Base-by-base conservation (phyloP, 495 filamentous ascomycete species). In the Astrothelium macrocarpum region DNA sequence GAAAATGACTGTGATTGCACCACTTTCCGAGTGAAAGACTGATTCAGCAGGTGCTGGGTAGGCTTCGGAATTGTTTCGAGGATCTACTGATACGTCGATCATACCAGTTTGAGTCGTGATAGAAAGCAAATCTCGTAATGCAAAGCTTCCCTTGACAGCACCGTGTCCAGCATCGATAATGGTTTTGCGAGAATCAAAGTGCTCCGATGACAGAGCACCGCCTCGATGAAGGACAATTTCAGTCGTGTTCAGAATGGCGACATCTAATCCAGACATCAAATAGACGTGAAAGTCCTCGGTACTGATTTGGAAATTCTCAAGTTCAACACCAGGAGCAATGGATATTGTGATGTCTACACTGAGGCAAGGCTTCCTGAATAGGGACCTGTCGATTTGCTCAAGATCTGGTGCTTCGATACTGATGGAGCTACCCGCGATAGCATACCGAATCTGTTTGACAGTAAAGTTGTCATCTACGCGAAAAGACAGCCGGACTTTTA, bases 61-160 rank as follows among this genome's bases (percentile, higher is more conserved):
- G 32, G 11, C 62, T 3, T 56, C 36, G 53, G 59, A 65, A 9
- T 59, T 66, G 31, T 67, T 60, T 42, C 67, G 60, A 12, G 72
- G 72, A 18, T 65, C 64, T 20, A 74, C 66, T 36, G 65, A 65
- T 32, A 73, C 61, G 28, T 65, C 67, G n/a, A 76, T 69, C 16
- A 64, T 65, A 32, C 73, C 73, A 28, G 59, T 64, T 25, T 62
- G 62, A 14, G 71, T 74, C 2, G 36, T 59, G 45, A 75, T 68
- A 14, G 65, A 65, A 16, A 75, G 67, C 1, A 71, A 60, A 61
- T 74, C 72, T 16, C 62, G 60, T 16, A 74, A 63, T 3, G 65
- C 63, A 64, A 71, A 75, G 25, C 60, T 66, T 16, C 73, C 73
- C 45, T 53, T 67, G 28, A 74, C 66, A 32, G 64, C 64, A 32